Evolutionary conservation across 2,329 filamentous ascomycete species (phyloP).

Genomic region (Laburnicola sp.): DNA sequence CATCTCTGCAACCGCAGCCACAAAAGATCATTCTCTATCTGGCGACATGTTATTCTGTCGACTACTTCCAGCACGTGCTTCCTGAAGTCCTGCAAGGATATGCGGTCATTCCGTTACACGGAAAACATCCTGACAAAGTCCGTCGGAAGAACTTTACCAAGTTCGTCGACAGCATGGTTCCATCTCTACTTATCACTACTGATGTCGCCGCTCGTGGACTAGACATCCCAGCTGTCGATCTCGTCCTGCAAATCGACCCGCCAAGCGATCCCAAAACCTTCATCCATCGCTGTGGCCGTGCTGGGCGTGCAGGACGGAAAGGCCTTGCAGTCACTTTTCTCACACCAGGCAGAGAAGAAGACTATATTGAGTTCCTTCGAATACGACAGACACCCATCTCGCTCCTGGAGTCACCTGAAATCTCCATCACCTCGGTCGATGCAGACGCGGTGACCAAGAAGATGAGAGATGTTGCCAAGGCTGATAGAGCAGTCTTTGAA

Average conservation of each 20-base stretch:
- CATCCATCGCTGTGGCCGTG: slow-evolving; percentile 66
- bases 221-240: slow-evolving; percentile 87
- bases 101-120: slow-evolving; percentile 78
- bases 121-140: slow-evolving; percentile 86
- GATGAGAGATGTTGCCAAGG: slow-evolving; percentile 63
- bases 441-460: slow-evolving; percentile 59
- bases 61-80: slow-evolving; percentile 86
- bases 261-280: slow-evolving; percentile 86
- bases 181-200: slow-evolving; percentile 85
- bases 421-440: slow-evolving; percentile 64
- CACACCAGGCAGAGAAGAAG: slow-evolving; percentile 80
- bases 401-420: slow-evolving; percentile 60
- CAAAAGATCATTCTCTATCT: slow-evolving; percentile 89
- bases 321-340: slow-evolving; percentile 86
- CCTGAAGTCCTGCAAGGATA: slow-evolving; percentile 72
- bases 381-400: slow-evolving; percentile 83
- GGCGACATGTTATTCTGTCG: slow-evolving; percentile 90
- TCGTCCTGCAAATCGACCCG: slow-evolving; percentile 86
- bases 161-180: slow-evolving; percentile 74
- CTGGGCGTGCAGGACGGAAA: slow-evolving; percentile 66
- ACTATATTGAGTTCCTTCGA: slow-evolving; percentile 84
- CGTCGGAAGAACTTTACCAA: slow-evolving; percentile 83
- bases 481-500: slow-evolving; percentile 73
- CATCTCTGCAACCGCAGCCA: slow-evolving; percentile 70
- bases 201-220: slow-evolving; percentile 89